Evolutionary conservation across 139 green algal genomes (phyloP), one percentile per base, ranked within the genome.

Genomic region (Picochlorum sp.): DNA sequence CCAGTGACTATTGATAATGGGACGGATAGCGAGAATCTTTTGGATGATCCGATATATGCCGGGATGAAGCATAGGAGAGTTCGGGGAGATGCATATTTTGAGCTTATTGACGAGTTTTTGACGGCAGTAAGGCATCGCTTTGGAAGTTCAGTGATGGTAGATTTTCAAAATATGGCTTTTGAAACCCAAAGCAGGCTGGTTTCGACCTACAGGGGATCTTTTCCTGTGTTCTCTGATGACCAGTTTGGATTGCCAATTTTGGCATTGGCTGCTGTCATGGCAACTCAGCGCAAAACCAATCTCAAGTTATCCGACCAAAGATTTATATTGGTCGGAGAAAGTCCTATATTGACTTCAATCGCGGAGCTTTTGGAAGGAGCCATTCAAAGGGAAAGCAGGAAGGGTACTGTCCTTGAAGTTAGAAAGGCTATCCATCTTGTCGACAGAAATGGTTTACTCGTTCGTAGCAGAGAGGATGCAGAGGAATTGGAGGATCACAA

Each of bases 41-140:
- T 88, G 51, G 24, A 40, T 39, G 61, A 70, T 50, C 75, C 65
- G 12, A 77, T 83, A 55, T 85, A 85, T 58, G 75, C 84, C 22
- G 80, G 80, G 12, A 25, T 39, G 6, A 68, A 73, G 28, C 71
- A 78, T 65, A 65, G 61, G 36, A 70, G 85, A 8, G 68, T 88
- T 18, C 56, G 70, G 1, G 82, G 79, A 18, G 84, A 91, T 14
- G 76, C 72, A n/a, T 91, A 89, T 65, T 75, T 78, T 36, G 81
- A 84, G 55, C 76, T 95, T 2, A 56, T 92, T 44, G 84, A 94
- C 37, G 87, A 95, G 73, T 79, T 93, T 41, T 64, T 95, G 2
- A 75, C 63, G 1, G 82, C 81, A 0, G 80, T 88, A 6, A 68
- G 65, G 43, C 66, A 70, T 9, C 63, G 86, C 2, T 95, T 84